Evolutionary conservation across 305 asterid genomes (phyloP).

Genomic region (Petunia hybrid): DNA sequence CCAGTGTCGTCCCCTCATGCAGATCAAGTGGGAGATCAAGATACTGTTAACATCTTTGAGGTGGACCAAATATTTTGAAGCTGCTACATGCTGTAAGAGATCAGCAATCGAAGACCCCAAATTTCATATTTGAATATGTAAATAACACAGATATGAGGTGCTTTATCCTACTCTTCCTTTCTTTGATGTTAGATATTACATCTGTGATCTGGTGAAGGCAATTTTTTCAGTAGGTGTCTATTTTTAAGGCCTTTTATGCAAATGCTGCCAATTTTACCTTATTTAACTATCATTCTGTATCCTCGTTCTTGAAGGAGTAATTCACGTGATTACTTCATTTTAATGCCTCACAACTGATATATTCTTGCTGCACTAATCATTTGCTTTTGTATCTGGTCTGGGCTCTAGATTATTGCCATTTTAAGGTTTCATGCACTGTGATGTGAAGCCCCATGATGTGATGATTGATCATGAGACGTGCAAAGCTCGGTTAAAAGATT

Average conservation of each 20-base stretch:
- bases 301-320: background rate
- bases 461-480: conserved; percentile 96
- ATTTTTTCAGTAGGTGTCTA: conserved; percentile 30
- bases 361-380: too few relatives aligned
- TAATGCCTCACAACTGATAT: too few relatives aligned
- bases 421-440: conserved; percentile 97
- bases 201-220: conserved; percentile 83
- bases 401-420: conserved; percentile 92
- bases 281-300: background rate
- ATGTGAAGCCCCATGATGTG: conserved; percentile 94
- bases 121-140: conserved; percentile 90
- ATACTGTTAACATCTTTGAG: conserved; percentile 89
- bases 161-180: conserved; percentile 86
- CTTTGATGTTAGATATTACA: conserved; percentile 81
- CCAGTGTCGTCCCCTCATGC: conserved; percentile 39
- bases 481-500: conserved; percentile 84
- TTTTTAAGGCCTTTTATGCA: conserved; percentile 8
- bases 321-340: too few relatives aligned
- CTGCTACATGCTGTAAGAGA: conserved; percentile 91
- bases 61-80: conserved; percentile 94
- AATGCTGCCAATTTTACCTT: background rate
- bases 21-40: conserved; percentile 96
- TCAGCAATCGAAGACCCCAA: conserved; percentile 92
- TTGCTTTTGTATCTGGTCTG: conserved; percentile 26
- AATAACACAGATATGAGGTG: conserved; percentile 85